Evolutionary conservation across 2,329 filamentous ascomycete genomes (phyloP), one percentile per base, ranked within the genome.

Genomic region (Parastagonospora nodorum): DNA sequence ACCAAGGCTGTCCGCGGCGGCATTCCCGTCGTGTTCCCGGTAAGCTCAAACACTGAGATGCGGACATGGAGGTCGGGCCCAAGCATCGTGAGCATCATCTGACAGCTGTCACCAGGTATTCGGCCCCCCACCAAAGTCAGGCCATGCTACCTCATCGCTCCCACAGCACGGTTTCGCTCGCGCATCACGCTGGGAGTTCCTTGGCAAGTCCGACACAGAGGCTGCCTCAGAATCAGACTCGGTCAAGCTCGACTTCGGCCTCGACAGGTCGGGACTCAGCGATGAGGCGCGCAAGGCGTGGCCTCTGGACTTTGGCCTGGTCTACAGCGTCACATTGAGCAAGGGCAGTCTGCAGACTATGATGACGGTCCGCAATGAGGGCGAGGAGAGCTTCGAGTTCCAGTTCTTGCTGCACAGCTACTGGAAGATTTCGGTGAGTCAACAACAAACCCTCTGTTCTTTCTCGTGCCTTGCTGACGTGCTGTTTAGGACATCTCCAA

Each of bases 121-220:
- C 71, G 94, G 94, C 28, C 70, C 70, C 32, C 88, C 88, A 35
- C 85, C 88, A 10, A 87, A 89, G 45, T 81, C 87, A 60, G 87
- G 92, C 73, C 85, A 88, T 60, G 82, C 88, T n/a, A 94, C 91
- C 27, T 84, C 85, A 44, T 79, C 84, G 59, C 88, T 99, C 24
- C 88, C 92, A 3, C 92, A 97, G 77, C 94, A 97, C 78, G 94
- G 94, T 61, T 96, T 99, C 75, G 94, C 93, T 33, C 90, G 94
- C 64, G 92, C 84, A 68, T 89, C 88, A 39, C 84, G 84, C 56
- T 99, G 94, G 94, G 92, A 97, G 74, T 96, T 94, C 73, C 82
- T 99, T 44, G 92, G 92, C 69, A 95, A 93, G 77, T 90, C 88
- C 6, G 87, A 84, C n/a, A 84, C 83, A 5, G 88, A 92, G 72